Conservation (phyloP, 352 stramenopile species). For the Globisporangium viniferum region DNA sequence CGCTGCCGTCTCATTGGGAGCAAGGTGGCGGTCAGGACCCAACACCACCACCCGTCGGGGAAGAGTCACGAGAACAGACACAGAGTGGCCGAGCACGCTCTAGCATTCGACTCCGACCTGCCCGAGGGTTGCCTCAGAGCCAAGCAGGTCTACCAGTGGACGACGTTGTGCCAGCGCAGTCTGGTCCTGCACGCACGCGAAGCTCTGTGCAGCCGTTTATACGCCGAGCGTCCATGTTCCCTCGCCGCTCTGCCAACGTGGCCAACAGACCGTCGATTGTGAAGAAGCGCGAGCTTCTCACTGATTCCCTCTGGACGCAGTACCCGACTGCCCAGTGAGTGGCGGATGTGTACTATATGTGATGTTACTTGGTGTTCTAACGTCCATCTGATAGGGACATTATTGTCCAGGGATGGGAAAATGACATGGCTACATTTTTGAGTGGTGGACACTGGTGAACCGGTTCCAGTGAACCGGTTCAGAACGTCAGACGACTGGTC, state of each 20-base stretch:
- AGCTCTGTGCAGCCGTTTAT: background rate
- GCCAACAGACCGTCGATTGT: background rate
- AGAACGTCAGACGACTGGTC: no score
- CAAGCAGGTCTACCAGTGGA: background rate
- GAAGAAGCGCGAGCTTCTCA: slow-evolving; percentile 8
- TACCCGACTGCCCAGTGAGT: background rate
- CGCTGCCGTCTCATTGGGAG: background rate
- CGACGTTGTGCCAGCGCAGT: background rate
- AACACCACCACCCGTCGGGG: background rate
- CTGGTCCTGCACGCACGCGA: background rate
- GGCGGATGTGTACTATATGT: no score
- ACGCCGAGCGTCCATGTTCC: slow-evolving; percentile 4
- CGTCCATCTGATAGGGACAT: no score
- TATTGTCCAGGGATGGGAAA: no score
- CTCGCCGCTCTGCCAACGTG: background rate
- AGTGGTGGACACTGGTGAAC: no score
- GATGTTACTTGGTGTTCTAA: no score
- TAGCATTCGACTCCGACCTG: background rate
- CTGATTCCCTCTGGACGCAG: slow-evolving; percentile 2
- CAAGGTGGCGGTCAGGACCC: background rate
- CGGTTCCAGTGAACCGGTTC: no score
- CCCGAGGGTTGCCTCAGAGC: background rate
- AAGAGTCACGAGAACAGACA: background rate
- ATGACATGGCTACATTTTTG: no score
- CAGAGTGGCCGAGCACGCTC: background rate